Evolutionary conservation across 2,329 filamentous ascomycete genomes (phyloP), one percentile per base, ranked within the genome.

Genomic region (Cercospora sp.): DNA sequence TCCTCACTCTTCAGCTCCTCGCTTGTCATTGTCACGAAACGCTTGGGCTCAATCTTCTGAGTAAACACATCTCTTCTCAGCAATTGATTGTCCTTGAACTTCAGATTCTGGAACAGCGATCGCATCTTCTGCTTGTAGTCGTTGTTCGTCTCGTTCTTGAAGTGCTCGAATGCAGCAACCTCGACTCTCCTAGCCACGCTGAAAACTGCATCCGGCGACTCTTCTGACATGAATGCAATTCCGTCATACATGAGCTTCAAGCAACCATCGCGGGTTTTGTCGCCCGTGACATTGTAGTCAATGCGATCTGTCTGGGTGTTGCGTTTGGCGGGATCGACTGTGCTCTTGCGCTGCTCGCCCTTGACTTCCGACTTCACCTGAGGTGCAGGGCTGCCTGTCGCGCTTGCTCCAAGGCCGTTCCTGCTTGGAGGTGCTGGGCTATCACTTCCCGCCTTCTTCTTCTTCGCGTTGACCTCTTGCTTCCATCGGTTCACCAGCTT

Each of bases 191-290:
- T 88, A 71, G 89, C 87, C 68, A 87, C 83, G 45, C 78, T 74
- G 55, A 97, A 83, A 53, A 98, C 87, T 20, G 87, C 84, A 64
- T 89, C 89, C 28, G 92, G 83, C 9, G 84, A 70, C 62, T 84
- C 83, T 69, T 83, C 78, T 30, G 91, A 87, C 79, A 91, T 90
- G 66, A 88, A 87, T 58, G 91, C 93, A 70, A 99, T 85, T 16
- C 94, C 95, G 75, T 99, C 95, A 83, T 98, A 99, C 79, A 99
- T 87, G 53, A 99, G 86, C 60, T 93, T 93, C 70, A 97, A 89
- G 79, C 92, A 96, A 77, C 89, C 90, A 82, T 98, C 92, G 67
- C 95, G 91, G 20, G 87, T 86, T 66, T 85, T 82, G 68, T 90
- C 89, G 59, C 89, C 89, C 16, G 93, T 97, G 63, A 93, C 87